A percentile compares a stretch with the other conserved stretches of the same genome.
Conservation (phyloP, 148 eudicot genomes). For the Rhododendron ferrugineum region DNA sequence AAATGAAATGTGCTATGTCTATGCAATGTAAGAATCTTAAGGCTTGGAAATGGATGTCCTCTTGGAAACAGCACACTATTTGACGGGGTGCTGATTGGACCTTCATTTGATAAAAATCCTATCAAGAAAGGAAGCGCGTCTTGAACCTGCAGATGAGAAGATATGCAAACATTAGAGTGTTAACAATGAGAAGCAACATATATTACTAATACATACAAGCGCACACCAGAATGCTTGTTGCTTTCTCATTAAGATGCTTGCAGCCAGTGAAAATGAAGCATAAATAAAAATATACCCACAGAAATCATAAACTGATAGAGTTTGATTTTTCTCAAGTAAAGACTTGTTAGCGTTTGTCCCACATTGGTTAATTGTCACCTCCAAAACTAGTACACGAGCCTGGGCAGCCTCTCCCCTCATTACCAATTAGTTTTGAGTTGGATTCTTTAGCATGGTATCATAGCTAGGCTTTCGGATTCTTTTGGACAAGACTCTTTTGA, state of each 20-base stretch:
- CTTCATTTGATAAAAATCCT: constrained; percentile 52
- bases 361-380: background rate
- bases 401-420: background rate
- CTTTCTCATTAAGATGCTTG: background rate
- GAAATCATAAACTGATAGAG: background rate
- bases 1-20: constrained; percentile 47
- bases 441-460: background rate
- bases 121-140: constrained; percentile 80
- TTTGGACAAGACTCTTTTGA: background rate
- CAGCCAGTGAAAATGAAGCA: background rate
- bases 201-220: background rate
- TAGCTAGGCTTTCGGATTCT: background rate
- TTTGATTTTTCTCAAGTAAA: background rate
- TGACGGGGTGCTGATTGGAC: constrained; percentile 37
- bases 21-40: constrained; percentile 56
- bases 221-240: background rate
- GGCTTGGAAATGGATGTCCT: constrained; percentile 79
- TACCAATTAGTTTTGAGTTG: background rate
- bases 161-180: constrained; percentile 11
- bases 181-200: background rate
- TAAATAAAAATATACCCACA: background rate
- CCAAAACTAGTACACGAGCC: background rate
- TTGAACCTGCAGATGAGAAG: constrained; percentile 53
- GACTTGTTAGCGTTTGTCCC: background rate
- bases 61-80: constrained; percentile 56